phyloP scores from a whole-genome alignment of 2,329 filamentous ascomycete genomes.

The Hypoxylon sp. region DNA sequence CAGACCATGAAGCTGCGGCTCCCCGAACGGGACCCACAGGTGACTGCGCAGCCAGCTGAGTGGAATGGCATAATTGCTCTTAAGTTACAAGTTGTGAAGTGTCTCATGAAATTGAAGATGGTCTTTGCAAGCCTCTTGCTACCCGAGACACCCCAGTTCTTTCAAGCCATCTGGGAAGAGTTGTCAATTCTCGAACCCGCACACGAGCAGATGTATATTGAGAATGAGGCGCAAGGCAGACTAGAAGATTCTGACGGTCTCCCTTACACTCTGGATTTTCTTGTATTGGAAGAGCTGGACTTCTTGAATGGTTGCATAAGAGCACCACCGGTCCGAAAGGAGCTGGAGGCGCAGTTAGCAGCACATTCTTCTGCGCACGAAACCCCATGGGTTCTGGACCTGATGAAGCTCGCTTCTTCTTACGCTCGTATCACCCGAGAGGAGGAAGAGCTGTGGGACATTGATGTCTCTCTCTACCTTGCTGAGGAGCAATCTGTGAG shows the following conservation, averaged over 20 bases:
- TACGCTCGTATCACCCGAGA: constrained; percentile 94
- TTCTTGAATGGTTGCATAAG: constrained; percentile 93
- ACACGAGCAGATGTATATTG: constrained; percentile 88
- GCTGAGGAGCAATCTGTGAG: constrained; percentile 96
- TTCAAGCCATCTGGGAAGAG: constrained; percentile 91
- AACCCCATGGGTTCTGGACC: constrained; percentile 86
- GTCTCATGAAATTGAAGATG: constrained; percentile 87
- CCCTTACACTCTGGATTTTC: constrained; percentile 94
- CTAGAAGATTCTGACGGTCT: constrained; percentile 91
- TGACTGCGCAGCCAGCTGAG: constrained; percentile 69
- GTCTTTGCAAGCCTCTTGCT: constrained; percentile 88
- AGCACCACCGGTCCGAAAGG: constrained; percentile 87
- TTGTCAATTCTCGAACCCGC: constrained; percentile 78
- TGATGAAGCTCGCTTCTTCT: constrained; percentile 86
- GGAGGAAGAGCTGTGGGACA: constrained; percentile 95
- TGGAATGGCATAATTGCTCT: constrained; percentile 89
- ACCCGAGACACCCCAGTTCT: constrained; percentile 85
- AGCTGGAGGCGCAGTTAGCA: constrained; percentile 85
- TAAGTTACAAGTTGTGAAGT: constrained; percentile 95
- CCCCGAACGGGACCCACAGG: constrained; percentile 74
- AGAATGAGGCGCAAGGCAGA: constrained; percentile 86
- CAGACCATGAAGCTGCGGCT: constrained; percentile 81
- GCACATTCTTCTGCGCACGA: constrained; percentile 71
- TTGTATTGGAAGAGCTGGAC: constrained; percentile 94
- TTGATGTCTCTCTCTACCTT: constrained; percentile 94